Evolutionary conservation across 495 filamentous ascomycete species (phyloP).

Genomic region (Parathielavia appendiculata): DNA sequence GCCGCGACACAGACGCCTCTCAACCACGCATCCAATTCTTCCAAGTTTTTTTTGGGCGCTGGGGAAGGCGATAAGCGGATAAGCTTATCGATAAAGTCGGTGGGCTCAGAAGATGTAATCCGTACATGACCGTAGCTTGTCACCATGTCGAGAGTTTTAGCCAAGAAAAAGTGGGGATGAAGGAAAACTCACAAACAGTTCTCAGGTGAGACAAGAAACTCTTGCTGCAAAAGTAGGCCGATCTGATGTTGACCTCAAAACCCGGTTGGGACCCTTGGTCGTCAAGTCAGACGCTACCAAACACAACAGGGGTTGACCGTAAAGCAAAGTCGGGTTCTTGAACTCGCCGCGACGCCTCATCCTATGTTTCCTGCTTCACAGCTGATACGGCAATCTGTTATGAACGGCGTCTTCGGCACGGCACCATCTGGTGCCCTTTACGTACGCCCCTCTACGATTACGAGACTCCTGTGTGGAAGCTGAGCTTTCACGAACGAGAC

Average conservation of each 20-base stretch:
- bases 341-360: conserved; percentile 25
- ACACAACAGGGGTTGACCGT: too few relatives aligned
- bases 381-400: conserved; percentile 36
- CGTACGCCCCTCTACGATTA: conserved; percentile 97
- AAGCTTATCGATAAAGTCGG: conserved; percentile 26
- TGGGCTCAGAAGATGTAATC: neutral
- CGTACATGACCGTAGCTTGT: too few relatives aligned
- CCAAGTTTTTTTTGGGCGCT: conserved; percentile 32
- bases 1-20: conserved; percentile 8
- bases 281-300: too few relatives aligned
- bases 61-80: conserved; percentile 14
- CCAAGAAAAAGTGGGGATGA: too few relatives aligned
- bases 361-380: conserved; percentile 22
- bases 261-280: too few relatives aligned
- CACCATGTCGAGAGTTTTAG: too few relatives aligned
- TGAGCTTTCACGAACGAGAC: conserved; percentile 93
- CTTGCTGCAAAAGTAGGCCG: too few relatives aligned
- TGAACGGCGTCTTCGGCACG: conserved; percentile 67
- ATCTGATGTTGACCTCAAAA: too few relatives aligned
- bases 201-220: too few relatives aligned
- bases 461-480: conserved; percentile 88
- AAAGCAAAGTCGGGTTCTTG: too few relatives aligned
- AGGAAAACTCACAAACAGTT: too few relatives aligned
- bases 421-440: conserved; percentile 75
- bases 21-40: conserved; percentile 15